A percentile compares a stretch with the other conserved stretches of the same genome.
phyloP scores from a whole-genome alignment of 768 basidiomycete genomes.

The Phlebiopsis gigantea region DNA sequence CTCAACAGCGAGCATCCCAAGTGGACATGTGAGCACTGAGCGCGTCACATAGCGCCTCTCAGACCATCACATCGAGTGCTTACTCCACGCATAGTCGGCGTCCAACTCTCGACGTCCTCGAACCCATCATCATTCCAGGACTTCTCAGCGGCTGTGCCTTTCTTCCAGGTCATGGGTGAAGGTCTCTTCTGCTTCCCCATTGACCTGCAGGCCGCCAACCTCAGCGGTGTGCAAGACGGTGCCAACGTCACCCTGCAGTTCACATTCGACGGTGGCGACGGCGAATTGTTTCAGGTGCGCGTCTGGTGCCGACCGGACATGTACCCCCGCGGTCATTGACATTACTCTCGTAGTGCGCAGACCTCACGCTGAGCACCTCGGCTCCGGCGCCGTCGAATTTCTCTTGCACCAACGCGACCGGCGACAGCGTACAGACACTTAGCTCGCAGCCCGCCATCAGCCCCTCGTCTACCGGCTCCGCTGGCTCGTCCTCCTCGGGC shows the following conservation, averaged over 20 bases:
- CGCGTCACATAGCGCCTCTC: background rate
- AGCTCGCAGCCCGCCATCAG: background rate
- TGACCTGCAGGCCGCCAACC: constrained; percentile 44
- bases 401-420: constrained; percentile 31
- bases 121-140: constrained; percentile 60
- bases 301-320: background rate
- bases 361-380: constrained; percentile 60
- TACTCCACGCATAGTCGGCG: constrained; percentile 35
- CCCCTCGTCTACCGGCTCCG: background rate
- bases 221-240: constrained; percentile 52
- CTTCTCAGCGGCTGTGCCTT: constrained; percentile 52
- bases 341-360: constrained; percentile 55
- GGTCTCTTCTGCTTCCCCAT: constrained; percentile 68
- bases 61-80: background rate
- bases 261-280: constrained; percentile 67
- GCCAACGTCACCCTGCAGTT: constrained; percentile 75
- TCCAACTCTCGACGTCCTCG: constrained; percentile 46
- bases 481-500: constrained; percentile 2
- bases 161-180: constrained; percentile 47
- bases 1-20: constrained; percentile 60
- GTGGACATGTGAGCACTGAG: constrained; percentile 47
- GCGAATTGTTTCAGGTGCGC: constrained; percentile 60
- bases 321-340: background rate
- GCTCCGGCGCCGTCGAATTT: constrained; percentile 39
- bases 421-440: constrained; percentile 13